Conservation (phyloP, 129 eudicot species). For the Rutidosis leptorrhynchoides region DNA sequence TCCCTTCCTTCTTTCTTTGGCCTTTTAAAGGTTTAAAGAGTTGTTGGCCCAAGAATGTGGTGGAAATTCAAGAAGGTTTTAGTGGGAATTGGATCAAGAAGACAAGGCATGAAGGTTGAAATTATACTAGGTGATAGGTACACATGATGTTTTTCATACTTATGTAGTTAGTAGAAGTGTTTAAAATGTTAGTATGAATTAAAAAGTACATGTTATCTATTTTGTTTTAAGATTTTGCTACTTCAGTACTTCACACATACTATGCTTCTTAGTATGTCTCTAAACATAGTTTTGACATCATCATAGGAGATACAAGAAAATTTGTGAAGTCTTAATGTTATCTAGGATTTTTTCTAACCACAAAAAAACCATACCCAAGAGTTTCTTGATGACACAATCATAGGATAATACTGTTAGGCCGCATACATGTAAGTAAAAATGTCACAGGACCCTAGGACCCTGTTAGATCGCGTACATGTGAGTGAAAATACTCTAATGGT, state of each 20-base stretch:
- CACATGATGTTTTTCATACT: background rate
- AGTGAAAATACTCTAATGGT: too few relatives aligned
- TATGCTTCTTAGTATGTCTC: background rate
- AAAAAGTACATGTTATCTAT: background rate
- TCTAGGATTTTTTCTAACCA: background rate
- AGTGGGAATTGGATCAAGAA: slow-evolving; percentile 18
- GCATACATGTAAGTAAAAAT: too few relatives aligned
- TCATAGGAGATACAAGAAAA: background rate
- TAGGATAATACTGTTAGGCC: too few relatives aligned
- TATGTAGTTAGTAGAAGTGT: background rate
- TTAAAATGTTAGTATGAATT: background rate
- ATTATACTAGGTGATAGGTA: background rate
- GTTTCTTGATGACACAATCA: background rate
- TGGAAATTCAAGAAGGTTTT: slow-evolving; percentile 11
- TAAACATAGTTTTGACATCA: slow-evolving; percentile 17
- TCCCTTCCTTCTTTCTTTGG: background rate
- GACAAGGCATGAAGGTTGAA: slow-evolving; percentile 20
- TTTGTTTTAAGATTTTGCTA: background rate
- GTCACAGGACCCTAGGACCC: too few relatives aligned
- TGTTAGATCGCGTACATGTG: too few relatives aligned
- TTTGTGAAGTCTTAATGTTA: background rate
- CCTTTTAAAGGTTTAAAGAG: slow-evolving; percentile 12
- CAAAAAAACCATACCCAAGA: background rate
- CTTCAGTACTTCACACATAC: background rate
- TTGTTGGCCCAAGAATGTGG: background rate